phyloP scores from a whole-genome alignment of 306 rosid genomes.

The Boehmeria nivea region DNA sequence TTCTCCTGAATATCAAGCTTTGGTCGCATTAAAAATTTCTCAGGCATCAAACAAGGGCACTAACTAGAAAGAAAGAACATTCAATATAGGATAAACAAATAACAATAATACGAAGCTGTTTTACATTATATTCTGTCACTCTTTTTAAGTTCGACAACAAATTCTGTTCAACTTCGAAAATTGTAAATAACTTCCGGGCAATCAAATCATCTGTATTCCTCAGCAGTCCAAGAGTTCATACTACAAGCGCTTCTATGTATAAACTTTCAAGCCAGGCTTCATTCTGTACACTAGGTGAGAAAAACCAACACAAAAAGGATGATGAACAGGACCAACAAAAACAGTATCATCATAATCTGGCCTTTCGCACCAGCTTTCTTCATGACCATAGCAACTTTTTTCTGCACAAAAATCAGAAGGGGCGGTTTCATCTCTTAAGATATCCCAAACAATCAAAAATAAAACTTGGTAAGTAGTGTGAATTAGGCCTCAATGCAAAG shows the following conservation, averaged over 20 bases:
- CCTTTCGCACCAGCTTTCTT: conserved; percentile 94
- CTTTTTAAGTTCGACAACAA: conserved; percentile 6
- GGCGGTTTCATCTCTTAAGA: conserved; percentile 3
- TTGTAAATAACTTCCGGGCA: conserved; percentile 11
- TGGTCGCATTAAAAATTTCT: no score
- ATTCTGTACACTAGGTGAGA: conserved; percentile 50
- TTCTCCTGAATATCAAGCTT: no score
- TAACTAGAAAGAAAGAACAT: background rate
- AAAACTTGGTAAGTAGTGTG: no score
- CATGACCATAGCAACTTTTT: conserved; percentile 89
- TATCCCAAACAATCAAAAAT: background rate
- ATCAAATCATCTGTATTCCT: conserved; percentile 14
- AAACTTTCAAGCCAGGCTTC: conserved; percentile 18
- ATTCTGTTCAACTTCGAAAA: conserved; percentile 5
- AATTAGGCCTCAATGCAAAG: conserved; percentile 23
- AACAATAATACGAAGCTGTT: background rate
- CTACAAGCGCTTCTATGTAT: conserved; percentile 18
- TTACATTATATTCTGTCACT: background rate
- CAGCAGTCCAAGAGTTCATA: background rate
- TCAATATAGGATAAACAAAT: background rate
- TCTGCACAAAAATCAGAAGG: conserved; percentile 45
- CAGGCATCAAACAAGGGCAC: background rate
- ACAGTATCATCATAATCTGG: conserved; percentile 79
- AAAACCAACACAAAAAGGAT: conserved; percentile 87
- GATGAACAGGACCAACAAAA: conserved; percentile 72